phyloP scores from a whole-genome alignment of 1,284 basidiomycete genomes.

The Anthracocystis panici-leucophaei region DNA sequence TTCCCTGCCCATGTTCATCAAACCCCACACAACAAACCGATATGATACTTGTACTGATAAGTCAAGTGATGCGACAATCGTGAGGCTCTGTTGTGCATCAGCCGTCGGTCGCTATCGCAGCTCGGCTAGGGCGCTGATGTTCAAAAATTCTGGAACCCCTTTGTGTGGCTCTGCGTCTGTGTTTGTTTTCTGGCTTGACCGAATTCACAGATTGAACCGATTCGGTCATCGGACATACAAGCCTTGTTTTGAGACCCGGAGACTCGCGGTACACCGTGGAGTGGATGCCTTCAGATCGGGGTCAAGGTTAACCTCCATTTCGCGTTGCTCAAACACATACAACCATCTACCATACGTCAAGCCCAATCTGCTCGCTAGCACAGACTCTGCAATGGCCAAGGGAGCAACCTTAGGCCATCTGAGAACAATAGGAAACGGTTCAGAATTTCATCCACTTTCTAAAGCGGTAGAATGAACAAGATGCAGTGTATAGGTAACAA shows the following conservation, averaged over 20 bases:
- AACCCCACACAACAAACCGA: neutral
- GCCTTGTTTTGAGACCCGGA: too few relatives aligned
- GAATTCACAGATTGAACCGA: neutral
- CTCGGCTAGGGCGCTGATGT: neutral
- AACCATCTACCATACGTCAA: too few relatives aligned
- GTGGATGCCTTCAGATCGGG: too few relatives aligned
- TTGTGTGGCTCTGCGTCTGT: neutral
- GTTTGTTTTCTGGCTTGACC: neutral
- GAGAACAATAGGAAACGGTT: constrained; percentile 5
- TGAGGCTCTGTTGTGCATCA: constrained; percentile 6
- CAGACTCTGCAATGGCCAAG: neutral
- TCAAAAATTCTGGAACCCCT: neutral
- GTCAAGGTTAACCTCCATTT: too few relatives aligned
- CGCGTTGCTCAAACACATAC: too few relatives aligned
- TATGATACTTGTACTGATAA: too few relatives aligned
- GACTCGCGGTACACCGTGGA: too few relatives aligned
- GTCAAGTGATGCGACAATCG: neutral
- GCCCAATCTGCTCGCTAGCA: neutral
- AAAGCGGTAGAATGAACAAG: neutral
- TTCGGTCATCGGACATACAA: constrained; percentile 21
- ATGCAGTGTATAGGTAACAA: neutral
- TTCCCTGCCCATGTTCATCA: neutral
- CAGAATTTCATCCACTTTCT: constrained; percentile 20
- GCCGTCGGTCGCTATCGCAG: constrained; percentile 5
- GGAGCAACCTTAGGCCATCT: neutral